A percentile compares a stretch with the other conserved stretches of the same genome.
Conservation (phyloP, 768 basidiomycete genomes). For the Russula griseocarnosa region DNA sequence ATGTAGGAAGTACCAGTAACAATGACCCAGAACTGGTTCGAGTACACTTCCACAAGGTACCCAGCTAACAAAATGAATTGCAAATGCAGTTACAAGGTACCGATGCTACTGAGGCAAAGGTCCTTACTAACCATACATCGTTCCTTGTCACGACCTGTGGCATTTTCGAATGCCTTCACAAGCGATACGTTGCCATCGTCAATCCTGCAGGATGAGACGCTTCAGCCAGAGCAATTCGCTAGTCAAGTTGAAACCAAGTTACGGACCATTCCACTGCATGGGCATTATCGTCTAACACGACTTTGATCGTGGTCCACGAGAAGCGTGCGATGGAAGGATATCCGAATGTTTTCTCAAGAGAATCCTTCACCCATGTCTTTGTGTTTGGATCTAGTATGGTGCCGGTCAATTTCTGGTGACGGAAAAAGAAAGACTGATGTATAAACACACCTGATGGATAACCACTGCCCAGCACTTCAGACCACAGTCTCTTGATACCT, state of each 20-base stretch:
- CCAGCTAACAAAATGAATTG: background rate
- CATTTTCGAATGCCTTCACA: conserved; percentile 67
- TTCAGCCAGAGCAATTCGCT: background rate
- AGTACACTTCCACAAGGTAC: background rate
- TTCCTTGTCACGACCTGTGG: conserved; percentile 70
- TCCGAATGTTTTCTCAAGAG: conserved; percentile 86
- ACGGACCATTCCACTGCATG: conserved; percentile 76
- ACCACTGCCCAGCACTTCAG: conserved; percentile 62
- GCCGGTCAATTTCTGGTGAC: background rate
- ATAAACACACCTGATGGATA: conserved; percentile 74
- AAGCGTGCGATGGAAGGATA: conserved; percentile 88
- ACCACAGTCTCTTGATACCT: conserved; percentile 33
- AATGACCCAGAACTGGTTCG: background rate
- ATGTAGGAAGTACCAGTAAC: too few species aligned
- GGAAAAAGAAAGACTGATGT: background rate
- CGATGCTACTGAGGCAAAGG: conserved; percentile 66
- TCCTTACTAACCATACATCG: conserved; percentile 69
- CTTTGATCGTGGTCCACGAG: conserved; percentile 92
- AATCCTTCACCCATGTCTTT: conserved; percentile 72
- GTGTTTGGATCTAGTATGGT: conserved; percentile 77
- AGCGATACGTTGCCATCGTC: conserved; percentile 81
- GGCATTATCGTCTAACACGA: conserved; percentile 74
- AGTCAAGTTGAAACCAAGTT: background rate
- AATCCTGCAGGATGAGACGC: conserved; percentile 48
- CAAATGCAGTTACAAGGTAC: conserved; percentile 48